phyloP scores from a whole-genome alignment of 768 basidiomycete species.

The Rhodosporidiobolus odoratus region DNA sequence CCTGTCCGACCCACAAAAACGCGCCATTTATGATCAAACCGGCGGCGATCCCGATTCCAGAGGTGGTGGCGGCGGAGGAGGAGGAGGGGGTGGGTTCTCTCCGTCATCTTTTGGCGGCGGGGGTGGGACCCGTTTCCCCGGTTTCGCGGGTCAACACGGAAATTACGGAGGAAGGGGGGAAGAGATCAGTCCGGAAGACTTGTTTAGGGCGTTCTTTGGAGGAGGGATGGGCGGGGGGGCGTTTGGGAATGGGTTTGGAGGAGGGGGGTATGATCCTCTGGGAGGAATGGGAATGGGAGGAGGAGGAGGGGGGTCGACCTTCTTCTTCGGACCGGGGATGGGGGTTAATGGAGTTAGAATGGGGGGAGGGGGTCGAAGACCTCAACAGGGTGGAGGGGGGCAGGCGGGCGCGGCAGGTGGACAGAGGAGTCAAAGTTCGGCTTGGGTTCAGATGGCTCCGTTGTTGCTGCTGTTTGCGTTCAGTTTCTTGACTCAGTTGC shows the following conservation, averaged over 20 bases:
- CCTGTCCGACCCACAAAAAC: slow-evolving; percentile 86
- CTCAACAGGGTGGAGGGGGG: not conserved
- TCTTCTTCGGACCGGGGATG: slow-evolving; percentile 33
- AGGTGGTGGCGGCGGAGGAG: slow-evolving; percentile 55
- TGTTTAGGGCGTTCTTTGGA: slow-evolving; percentile 95
- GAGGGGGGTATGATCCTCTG: not conserved
- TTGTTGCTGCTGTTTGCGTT: slow-evolving; percentile 52
- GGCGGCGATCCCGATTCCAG: slow-evolving; percentile 86
- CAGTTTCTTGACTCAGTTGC: slow-evolving; percentile 31
- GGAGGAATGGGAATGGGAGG: slow-evolving; percentile 15
- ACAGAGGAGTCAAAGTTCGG: slow-evolving; percentile 1
- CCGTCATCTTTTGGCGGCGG: not conserved
- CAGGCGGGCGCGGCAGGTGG: not conserved
- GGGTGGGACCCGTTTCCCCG: not conserved
- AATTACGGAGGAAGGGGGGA: slow-evolving; percentile 46
- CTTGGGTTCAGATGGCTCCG: slow-evolving; percentile 67
- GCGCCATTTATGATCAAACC: slow-evolving; percentile 73
- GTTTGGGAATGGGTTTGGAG: slow-evolving; percentile 15
- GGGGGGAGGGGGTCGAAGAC: not conserved
- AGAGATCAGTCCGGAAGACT: slow-evolving; percentile 88
- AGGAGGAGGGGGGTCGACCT: slow-evolving; percentile 17
- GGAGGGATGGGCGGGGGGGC: slow-evolving; percentile 52
- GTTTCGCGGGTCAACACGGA: not conserved
- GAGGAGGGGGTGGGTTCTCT: slow-evolving; percentile 20
- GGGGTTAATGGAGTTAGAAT: not conserved